Evolutionary conservation across 352 stramenopile species (phyloP), one percentile per base, ranked within the genome.

Genomic region (Globisporangium nagaii): DNA sequence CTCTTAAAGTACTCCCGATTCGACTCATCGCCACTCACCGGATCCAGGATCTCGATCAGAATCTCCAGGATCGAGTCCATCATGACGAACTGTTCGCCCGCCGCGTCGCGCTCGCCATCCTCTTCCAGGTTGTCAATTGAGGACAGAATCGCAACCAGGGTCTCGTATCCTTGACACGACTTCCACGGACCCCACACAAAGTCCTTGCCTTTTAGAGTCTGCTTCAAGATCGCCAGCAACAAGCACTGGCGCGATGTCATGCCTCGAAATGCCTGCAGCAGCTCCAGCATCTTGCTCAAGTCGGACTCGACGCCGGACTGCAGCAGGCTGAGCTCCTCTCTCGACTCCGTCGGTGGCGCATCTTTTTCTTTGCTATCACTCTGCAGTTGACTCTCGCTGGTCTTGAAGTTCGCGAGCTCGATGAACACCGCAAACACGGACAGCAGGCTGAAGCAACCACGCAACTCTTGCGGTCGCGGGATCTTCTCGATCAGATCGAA

Each of bases 11-110:
- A 77, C 4, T 68, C 52, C 4, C 58, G 49, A 45, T 68, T 74
- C 2, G 47, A 20, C 22, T 68, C 53, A 30, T 69, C 53, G 6
- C 50, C 67, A 41, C 43, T 52, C 8, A 70, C 51, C 2, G 60
- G 62, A 51, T 81, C 62, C 11, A 93, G 60, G 1, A 79, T 78
- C 8, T 73, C 30, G 19, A 52, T 75, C 4, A 90, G 54, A 3
- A 86, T 63, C 9, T 71, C 54, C 4, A 92, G 28, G n/a, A 86
- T 63, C 2, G 65, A 36, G 30, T 88, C 71, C 58, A 90, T 72
- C 28, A 85, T 62, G 13, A 60, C 34, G 25, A 83, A 82, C 0
- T 31, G 13, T 19, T 41, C 35, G 10, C 10, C 25, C 15, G 11
- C 19, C n/a, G 59, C 58, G 30, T 42, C 35, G 5, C 60, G 56